Evolutionary conservation across 257 asterid species (phyloP).

Genomic region (Solanum clarkiae): DNA sequence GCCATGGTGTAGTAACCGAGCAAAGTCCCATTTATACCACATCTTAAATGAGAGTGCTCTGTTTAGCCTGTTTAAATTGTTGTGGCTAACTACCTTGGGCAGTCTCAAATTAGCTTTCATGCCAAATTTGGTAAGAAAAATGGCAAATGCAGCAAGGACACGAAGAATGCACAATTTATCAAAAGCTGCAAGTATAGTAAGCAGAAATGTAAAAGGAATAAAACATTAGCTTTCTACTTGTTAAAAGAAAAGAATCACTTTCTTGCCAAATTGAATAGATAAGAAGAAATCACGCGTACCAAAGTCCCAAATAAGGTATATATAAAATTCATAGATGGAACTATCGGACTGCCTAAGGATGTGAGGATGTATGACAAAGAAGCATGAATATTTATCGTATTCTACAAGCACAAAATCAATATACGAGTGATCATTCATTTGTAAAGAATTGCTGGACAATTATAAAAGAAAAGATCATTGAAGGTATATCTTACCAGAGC

Average conservation of each 20-base stretch:
- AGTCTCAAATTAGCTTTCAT: conserved; percentile 58
- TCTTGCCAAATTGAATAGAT: neutral
- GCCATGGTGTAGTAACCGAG: neutral
- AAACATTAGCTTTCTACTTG: neutral
- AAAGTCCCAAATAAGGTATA: conserved; percentile 66
- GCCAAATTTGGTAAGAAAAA: conserved; percentile 70
- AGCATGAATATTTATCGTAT: conserved; percentile 75
- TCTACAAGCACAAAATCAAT: conserved; percentile 24
- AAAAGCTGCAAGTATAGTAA: conserved; percentile 45
- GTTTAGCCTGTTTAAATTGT: conserved; percentile 21
- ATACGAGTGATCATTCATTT: neutral
- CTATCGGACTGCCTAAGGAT: conserved; percentile 42
- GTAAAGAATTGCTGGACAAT: neutral
- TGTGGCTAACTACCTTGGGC: conserved; percentile 68
- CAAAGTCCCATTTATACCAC: neutral
- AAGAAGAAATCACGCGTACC: conserved; percentile 28
- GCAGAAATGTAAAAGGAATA: neutral
- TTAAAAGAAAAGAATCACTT: neutral
- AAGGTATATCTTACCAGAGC: conserved; percentile 42
- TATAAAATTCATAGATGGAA: conserved; percentile 71
- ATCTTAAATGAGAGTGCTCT: neutral
- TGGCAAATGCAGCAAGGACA: conserved; percentile 83
- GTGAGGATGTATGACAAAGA: conserved; percentile 52
- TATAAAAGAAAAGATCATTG: neutral
- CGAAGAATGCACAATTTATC: conserved; percentile 59